phyloP scores from a whole-genome alignment of 495 filamentous ascomycete species.

The Daldinia childiae region DNA sequence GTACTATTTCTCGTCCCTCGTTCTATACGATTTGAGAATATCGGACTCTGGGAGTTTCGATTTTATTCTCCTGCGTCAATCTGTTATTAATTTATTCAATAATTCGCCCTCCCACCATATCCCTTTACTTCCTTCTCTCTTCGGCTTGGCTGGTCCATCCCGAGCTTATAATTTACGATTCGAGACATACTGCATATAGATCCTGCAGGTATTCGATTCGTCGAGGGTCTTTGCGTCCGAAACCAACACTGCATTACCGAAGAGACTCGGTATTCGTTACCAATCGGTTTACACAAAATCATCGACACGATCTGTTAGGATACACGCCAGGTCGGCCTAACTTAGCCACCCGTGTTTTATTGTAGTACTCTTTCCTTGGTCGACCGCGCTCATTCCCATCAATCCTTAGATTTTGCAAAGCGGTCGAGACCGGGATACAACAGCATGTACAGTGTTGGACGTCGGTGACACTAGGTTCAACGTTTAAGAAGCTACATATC shows the following conservation, averaged over 20 bases:
- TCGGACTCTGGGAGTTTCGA: slow-evolving; percentile 37
- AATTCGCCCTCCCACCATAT: slow-evolving; percentile 8
- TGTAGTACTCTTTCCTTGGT: not conserved
- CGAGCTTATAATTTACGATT: slow-evolving; percentile 26
- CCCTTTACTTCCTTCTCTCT: slow-evolving; percentile 21
- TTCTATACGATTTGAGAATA: slow-evolving; percentile 19
- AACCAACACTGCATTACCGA: slow-evolving; percentile 22
- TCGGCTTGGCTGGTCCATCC: slow-evolving; percentile 35
- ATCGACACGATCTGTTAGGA: slow-evolving; percentile 15
- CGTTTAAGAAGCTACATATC: slow-evolving; percentile 31
- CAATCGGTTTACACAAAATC: slow-evolving; percentile 15
- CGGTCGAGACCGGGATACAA: slow-evolving; percentile 2
- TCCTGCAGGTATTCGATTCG: slow-evolving; percentile 35
- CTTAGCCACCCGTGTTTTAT: slow-evolving; percentile 21
- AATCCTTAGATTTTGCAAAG: slow-evolving; percentile 8
- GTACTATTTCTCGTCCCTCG: slow-evolving; percentile 23
- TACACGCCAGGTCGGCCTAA: slow-evolving; percentile 16
- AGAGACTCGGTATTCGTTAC: slow-evolving; percentile 8
- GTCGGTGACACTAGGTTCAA: slow-evolving; percentile 29
- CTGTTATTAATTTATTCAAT: slow-evolving; percentile 16
- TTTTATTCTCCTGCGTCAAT: slow-evolving; percentile 25
- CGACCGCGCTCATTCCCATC: not conserved
- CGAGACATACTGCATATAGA: slow-evolving; percentile 33
- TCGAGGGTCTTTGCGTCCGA: slow-evolving; percentile 14
- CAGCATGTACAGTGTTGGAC: slow-evolving; percentile 32